Evolutionary conservation across 805 yeast species (phyloP).

Genomic region (Candida ortonii): DNA sequence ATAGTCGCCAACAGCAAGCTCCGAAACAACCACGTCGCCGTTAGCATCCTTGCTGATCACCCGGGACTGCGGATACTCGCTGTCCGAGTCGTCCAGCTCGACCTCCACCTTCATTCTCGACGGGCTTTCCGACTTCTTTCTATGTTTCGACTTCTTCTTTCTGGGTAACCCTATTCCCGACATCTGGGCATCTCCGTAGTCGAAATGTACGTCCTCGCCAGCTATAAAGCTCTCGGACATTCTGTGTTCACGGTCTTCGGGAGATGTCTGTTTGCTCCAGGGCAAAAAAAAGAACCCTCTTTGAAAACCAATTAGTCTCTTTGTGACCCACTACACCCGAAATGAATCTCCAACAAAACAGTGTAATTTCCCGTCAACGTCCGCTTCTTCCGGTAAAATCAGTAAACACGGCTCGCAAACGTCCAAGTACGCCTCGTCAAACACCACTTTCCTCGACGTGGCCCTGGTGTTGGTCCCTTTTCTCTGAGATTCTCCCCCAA

Average conservation of each 20-base stretch:
- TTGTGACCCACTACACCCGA: too few relatives aligned
- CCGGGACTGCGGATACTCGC: constrained; percentile 70
- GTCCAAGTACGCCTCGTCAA: too few relatives aligned
- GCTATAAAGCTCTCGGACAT: constrained; percentile 25
- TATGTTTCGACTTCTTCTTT: constrained; percentile 18
- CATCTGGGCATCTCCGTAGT: constrained; percentile 18
- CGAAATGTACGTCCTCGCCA: constrained; percentile 32
- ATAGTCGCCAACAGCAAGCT: constrained; percentile 31
- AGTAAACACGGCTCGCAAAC: too few relatives aligned
- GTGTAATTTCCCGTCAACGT: too few relatives aligned
- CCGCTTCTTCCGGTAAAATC: too few relatives aligned
- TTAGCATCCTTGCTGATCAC: constrained; percentile 64
- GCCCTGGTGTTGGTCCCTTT: too few relatives aligned
- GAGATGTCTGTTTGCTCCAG: too few relatives aligned
- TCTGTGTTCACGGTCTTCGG: constrained; percentile 11
- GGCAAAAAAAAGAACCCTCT: too few relatives aligned
- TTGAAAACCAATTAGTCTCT: too few relatives aligned
- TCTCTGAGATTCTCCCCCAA: too few relatives aligned
- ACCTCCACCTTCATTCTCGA: constrained; percentile 34
- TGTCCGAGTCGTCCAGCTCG: constrained; percentile 50
- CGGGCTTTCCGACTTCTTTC: constrained; percentile 12
- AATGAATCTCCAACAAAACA: too few relatives aligned
- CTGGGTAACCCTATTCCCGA: constrained; percentile 3
- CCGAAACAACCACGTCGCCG: constrained; percentile 75
- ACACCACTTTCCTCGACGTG: too few relatives aligned